Evolutionary conservation across 2,329 filamentous ascomycete species (phyloP).

Genomic region (Cyanodermella asteris): DNA sequence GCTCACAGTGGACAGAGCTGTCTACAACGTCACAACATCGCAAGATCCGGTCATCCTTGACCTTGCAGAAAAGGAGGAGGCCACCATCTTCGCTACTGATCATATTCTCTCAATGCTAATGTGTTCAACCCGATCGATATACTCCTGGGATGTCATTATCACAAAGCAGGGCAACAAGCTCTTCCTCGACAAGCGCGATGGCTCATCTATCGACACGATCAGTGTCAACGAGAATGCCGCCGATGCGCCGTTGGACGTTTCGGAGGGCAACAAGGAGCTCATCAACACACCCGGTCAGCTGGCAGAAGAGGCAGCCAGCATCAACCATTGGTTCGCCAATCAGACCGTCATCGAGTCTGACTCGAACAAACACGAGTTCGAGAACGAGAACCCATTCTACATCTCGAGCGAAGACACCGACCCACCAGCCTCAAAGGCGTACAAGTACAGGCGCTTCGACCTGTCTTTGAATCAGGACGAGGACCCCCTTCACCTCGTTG

Average conservation of each 20-base stretch:
- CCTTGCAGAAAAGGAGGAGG: constrained; percentile 84
- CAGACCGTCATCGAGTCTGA: constrained; percentile 79
- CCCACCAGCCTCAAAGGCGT: constrained; percentile 83
- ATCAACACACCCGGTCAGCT: constrained; percentile 89
- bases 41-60: constrained; percentile 94
- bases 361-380: constrained; percentile 57
- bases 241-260: constrained; percentile 76
- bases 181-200: constrained; percentile 96
- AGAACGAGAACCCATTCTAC: constrained; percentile 91
- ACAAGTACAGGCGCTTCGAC: constrained; percentile 97
- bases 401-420: constrained; percentile 82
- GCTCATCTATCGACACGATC: constrained; percentile 85
- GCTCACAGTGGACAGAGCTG: constrained; percentile 72
- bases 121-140: constrained; percentile 90
- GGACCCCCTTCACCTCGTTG: constrained; percentile 77
- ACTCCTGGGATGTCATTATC: constrained; percentile 96
- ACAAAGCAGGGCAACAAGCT: constrained; percentile 85
- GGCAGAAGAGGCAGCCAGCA: constrained; percentile 93
- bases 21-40: constrained; percentile 95
- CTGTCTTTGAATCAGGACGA: constrained; percentile 77
- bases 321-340: constrained; percentile 98
- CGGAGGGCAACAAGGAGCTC: constrained; percentile 78
- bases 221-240: constrained; percentile 98
- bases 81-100: constrained; percentile 89
- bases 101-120: constrained; percentile 98